These are phyloP conservation scores for Astrothelium macrocarpum DNA, from an alignment of 495 filamentous ascomycete species.

Conservation along the genomic window DNA sequence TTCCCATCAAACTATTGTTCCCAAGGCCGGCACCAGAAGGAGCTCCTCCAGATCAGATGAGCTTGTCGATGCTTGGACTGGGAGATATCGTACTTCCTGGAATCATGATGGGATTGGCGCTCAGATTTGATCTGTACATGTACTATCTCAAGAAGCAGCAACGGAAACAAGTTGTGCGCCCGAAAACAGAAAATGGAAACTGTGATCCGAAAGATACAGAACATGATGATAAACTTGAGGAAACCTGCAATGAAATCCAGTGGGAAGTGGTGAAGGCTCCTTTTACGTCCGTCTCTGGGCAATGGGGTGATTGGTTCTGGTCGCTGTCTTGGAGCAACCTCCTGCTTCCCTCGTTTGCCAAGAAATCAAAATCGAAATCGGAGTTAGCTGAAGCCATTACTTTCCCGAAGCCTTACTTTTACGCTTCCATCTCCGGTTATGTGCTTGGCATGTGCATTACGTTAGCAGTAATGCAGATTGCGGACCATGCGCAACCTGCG, in stretches of 20 bases:
- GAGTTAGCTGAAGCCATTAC: conserved; percentile 7
- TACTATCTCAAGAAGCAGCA: conserved; percentile 58
- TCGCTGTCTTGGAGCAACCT: conserved; percentile 27
- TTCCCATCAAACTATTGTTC: conserved; percentile 89
- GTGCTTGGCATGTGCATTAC: conserved; percentile 68
- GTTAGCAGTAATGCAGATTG: conserved; percentile 65
- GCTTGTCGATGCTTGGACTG: conserved; percentile 75
- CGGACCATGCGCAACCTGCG: conserved; percentile 77
- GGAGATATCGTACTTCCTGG: conserved; percentile 94
- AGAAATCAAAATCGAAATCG: conserved; percentile 23
- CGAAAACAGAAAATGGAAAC: neutral
- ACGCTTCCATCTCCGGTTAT: conserved; percentile 69
- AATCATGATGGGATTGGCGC: conserved; percentile 75
- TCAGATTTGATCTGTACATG: conserved; percentile 83
- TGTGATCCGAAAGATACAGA: neutral
- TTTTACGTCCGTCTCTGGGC: conserved; percentile 51
- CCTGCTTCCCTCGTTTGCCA: conserved; percentile 12
- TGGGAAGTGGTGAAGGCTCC: conserved; percentile 40
- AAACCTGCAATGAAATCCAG: neutral
- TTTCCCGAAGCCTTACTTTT: conserved; percentile 87
- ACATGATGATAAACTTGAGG: neutral
- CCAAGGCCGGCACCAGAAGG: conserved; percentile 47
- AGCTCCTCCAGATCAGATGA: conserved; percentile 33
- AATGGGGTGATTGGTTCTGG: conserved; percentile 87
- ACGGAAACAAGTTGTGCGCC: conserved; percentile 6